Percentiles rank a stretch among this genome's conserved stretches.
phyloP scores from a whole-genome alignment of 371 early-diverging fungal genomes.

The Ordospora colligata region DNA sequence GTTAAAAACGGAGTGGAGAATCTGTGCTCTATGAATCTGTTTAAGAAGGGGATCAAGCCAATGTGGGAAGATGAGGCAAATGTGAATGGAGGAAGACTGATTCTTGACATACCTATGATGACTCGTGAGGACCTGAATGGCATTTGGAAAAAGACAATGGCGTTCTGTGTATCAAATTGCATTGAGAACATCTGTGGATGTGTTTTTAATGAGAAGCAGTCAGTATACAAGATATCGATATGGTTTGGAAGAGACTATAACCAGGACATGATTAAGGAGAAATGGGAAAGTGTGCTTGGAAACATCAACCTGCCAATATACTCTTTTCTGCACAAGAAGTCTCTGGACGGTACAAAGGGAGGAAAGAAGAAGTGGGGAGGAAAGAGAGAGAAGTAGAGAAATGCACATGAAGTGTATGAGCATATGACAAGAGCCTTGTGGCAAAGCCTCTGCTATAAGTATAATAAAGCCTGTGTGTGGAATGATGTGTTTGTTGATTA shows the following conservation, averaged over 20 bases:
- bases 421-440: too few species aligned
- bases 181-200: slow-evolving; percentile 76
- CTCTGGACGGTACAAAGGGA: slow-evolving; percentile 14
- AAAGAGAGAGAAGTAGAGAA: not conserved
- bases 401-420: too few species aligned
- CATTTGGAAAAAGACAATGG: slow-evolving; percentile 65
- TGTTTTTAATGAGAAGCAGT: slow-evolving; percentile 64
- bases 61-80: slow-evolving; percentile 97
- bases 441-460: too few species aligned
- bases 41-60: slow-evolving; percentile 88
- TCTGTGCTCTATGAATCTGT: slow-evolving; percentile 82
- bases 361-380: slow-evolving; percentile 37
- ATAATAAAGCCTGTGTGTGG: too few species aligned
- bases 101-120: slow-evolving; percentile 65
- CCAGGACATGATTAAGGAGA: slow-evolving; percentile 8
- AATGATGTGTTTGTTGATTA: too few species aligned
- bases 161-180: slow-evolving; percentile 77
- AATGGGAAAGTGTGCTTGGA: slow-evolving; percentile 32
- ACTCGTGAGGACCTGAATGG: slow-evolving; percentile 9
- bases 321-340: slow-evolving; percentile 35
- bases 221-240: slow-evolving; percentile 19
- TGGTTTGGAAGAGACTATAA: slow-evolving; percentile 40
- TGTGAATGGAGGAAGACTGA: slow-evolving; percentile 85
- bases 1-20: slow-evolving; percentile 71
- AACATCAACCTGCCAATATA: not conserved